These are phyloP conservation scores for Psilocybe cubensis DNA, from an alignment of 768 basidiomycete species.

Conservation along the genomic window DNA sequence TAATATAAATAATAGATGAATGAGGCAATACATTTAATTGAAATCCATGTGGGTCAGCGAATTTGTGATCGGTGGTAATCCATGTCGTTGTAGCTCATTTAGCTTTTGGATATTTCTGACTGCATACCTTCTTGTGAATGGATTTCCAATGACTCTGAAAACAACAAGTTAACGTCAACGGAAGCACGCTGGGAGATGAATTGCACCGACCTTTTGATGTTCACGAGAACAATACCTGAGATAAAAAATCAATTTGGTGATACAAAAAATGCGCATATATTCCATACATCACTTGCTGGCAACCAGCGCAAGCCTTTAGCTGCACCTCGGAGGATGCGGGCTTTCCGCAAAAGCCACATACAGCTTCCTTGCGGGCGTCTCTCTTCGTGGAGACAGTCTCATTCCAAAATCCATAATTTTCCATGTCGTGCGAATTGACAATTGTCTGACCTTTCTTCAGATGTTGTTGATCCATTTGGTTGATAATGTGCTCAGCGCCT, in stretches of 20 bases:
- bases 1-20: too few species aligned
- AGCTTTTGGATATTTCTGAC: slow-evolving; percentile 14
- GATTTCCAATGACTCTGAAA: slow-evolving; percentile 28
- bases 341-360: slow-evolving; percentile 32
- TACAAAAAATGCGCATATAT: neutral
- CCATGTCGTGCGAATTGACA: slow-evolving; percentile 12
- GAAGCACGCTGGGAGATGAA: neutral
- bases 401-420: slow-evolving; percentile 25
- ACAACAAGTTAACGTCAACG: neutral
- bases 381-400: slow-evolving; percentile 25
- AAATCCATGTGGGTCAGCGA: too few species aligned
- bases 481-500: slow-evolving; percentile 3
- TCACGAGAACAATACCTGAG: slow-evolving; percentile 22
- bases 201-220: slow-evolving; percentile 21
- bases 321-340: slow-evolving; percentile 23
- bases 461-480: slow-evolving; percentile 7
- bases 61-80: too few species aligned
- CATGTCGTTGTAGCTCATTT: neutral
- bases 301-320: slow-evolving; percentile 29
- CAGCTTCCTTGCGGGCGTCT: slow-evolving; percentile 25
- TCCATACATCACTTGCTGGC: slow-evolving; percentile 26
- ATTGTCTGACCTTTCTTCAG: slow-evolving; percentile 21
- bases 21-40: too few species aligned
- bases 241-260: neutral
- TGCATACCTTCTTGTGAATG: slow-evolving; percentile 26